Evolutionary conservation across 257 asterid genomes (phyloP), one percentile per base, ranked within the genome.

Genomic region (Solanum sejunctum): DNA sequence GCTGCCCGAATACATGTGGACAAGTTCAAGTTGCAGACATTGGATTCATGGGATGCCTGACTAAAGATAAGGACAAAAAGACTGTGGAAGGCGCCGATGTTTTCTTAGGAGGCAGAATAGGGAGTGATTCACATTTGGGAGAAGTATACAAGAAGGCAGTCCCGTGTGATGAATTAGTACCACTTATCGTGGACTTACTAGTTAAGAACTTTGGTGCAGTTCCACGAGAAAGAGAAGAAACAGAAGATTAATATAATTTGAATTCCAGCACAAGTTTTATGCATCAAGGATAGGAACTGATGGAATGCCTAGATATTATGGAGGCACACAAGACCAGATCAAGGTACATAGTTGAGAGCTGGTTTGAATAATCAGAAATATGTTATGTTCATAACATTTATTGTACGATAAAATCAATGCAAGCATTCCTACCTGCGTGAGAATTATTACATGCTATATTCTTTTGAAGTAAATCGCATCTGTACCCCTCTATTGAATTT

Each of bases 11-110:
- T 87, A 67, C 92, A 1, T 96, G 99, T 83, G 99, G 90, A 84
- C 99, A 95, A 47, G 99, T 96, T 41, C 99, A 96, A 83, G 98
- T 96, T 69, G 98, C 98, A 1, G 99, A 96, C 84, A 93, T 96
- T 20, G 99, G 99, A 88, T 96, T 96, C 91, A 96, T 96, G 99
- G 98, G 99, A 73, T 96, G 99, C 89, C 84, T 93, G 98, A 88
- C 99, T 2, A 88, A 98, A 84, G 87, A 91, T 60, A 88, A 86
- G 82, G 85, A 84, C 1, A 97, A 96, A 84, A 95, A 95, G 60
- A 28, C 88, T 2, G 99, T 96, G 3, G 99, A 96, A 83, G 99
- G 98, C 32, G 99, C 91, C 0, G 98, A 96, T 26, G 97, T 96
- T 11, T 96, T 86, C 79, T 80, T 96, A 55, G 99, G 99, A 9